Evolutionary conservation across 2,329 filamentous ascomycete species (phyloP), one percentile per base, ranked within the genome.

Genomic region (Phialophora verrucosa): DNA sequence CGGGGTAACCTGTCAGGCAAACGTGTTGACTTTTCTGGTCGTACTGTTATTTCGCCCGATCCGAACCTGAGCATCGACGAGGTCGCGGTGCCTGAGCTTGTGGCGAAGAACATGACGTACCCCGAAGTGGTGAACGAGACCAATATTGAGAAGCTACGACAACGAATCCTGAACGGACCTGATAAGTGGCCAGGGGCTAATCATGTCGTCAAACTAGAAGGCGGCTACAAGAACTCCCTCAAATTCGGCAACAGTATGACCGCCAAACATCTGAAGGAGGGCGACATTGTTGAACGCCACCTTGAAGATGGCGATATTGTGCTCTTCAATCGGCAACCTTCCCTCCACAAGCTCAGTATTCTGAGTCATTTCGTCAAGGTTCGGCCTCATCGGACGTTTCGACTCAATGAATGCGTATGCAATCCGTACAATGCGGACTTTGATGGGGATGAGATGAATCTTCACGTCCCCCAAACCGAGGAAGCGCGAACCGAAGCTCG

Each of bases 351-450:
- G 78, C 90, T 99, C 71, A 97, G 92, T 88, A 99, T 99, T 78
- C 93, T 99, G 81, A 94, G 91, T 75, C 95, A 99, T 82, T 88
- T 91, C 74, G 95, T 90, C 73, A 97, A 97, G 78, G 88, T 99
- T 57, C 88, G 95, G 58, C 95, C 94, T 0, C 96, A 95, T 89
- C 89, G 93, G 78, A 99, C 95, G 0, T 98, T 99, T 77, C 90
- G 95, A 62, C 84, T 99, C 20, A 99, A 99, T 76, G 95, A 99
- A 77, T 99, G 95, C 86, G 95, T 97, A 1, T 99, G 95, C 79
- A 93, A 91, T 68, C 95, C 95, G 3, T 99, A 99, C 83, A 99
- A 99, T 73, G 95, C 95, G 63, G 95, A 99, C 86, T 99, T 99
- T 73, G 95, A 99, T 74, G 95, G 95, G 67, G 95, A 99, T 73